Percentiles rank a stretch among this genome's conserved stretches.
phyloP scores from a whole-genome alignment of 208 protist genomes.

The Blechomonas ayalai region DNA sequence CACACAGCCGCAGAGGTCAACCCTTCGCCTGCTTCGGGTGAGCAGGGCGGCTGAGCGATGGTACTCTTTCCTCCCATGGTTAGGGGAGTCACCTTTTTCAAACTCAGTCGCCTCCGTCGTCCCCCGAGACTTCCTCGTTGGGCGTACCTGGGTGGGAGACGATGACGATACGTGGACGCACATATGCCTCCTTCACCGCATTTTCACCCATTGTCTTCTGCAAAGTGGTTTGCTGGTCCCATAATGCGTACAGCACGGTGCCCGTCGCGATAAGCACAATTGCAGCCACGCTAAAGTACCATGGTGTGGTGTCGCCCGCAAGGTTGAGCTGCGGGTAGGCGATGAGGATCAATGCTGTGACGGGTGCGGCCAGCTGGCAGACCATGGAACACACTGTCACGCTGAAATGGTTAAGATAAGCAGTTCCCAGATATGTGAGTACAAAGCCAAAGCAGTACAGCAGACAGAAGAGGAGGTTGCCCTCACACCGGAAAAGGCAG shows the following conservation, averaged over 20 bases:
- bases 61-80: no score
- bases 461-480: conserved; percentile 28
- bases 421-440: conserved; percentile 31
- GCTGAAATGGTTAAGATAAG: conserved; percentile 59
- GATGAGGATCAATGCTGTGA: conserved; percentile 44
- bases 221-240: not conserved
- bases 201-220: no score
- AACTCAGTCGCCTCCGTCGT: no score
- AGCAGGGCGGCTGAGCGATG: no score
- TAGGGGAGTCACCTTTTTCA: no score
- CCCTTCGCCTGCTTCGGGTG: no score
- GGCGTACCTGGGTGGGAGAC: no score
- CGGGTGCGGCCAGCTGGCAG: conserved; percentile 35
- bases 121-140: no score
- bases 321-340: conserved; percentile 33
- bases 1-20: no score
- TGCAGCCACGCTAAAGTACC: conserved; percentile 29
- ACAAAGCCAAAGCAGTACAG: conserved; percentile 47
- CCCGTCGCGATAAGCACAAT: conserved; percentile 1
- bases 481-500: conserved; percentile 12
- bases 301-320: conserved; percentile 20
- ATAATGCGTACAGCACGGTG: not conserved
- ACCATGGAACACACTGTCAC: conserved; percentile 66
- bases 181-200: not conserved
- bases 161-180: not conserved